phyloP scores from a whole-genome alignment of 2,329 filamentous ascomycete species.

The Ceratocystis eucalypticola region DNA sequence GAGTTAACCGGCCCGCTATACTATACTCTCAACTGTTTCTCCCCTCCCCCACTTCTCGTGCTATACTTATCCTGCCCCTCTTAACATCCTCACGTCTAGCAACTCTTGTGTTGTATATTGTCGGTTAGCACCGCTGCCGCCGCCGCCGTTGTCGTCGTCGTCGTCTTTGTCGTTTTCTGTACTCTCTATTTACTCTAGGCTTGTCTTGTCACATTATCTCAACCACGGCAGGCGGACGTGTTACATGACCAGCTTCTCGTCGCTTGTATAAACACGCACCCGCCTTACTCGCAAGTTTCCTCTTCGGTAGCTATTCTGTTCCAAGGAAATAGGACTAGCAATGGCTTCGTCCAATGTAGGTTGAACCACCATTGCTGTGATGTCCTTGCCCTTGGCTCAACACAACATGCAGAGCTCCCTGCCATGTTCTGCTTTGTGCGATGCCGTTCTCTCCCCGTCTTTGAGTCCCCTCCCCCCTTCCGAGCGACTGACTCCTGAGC shows the following conservation, averaged over 20 bases:
- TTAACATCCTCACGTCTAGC: constrained; percentile 4
- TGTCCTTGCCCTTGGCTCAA: constrained; percentile 19
- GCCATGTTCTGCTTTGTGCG: constrained; percentile 8
- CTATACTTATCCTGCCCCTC: background rate
- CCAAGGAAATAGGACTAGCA: constrained; percentile 20
- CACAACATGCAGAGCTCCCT: constrained; percentile 8
- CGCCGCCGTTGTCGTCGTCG: background rate
- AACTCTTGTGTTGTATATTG: background rate
- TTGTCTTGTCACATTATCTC: constrained; percentile 1
- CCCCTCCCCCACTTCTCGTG: constrained; percentile 10
- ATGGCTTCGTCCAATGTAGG: constrained; percentile 20
- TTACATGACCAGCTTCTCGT: constrained; percentile 2
- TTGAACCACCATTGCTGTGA: constrained; percentile 20
- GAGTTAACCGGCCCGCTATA: background rate
- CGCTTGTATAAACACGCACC: constrained; percentile 11
- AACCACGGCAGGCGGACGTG: constrained; percentile 8
- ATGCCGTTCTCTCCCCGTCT: constrained; percentile 7
- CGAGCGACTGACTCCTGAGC: background rate
- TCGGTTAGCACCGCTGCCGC: background rate
- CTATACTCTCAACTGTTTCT: constrained; percentile 9
- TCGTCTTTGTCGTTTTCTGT: background rate
- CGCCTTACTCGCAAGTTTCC: constrained; percentile 16
- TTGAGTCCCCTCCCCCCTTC: background rate
- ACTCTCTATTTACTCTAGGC: constrained; percentile 2
- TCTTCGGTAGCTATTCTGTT: constrained; percentile 18